Base-by-base conservation (phyloP, 345 rosid genomes). In the Camelina sativa region DNA sequence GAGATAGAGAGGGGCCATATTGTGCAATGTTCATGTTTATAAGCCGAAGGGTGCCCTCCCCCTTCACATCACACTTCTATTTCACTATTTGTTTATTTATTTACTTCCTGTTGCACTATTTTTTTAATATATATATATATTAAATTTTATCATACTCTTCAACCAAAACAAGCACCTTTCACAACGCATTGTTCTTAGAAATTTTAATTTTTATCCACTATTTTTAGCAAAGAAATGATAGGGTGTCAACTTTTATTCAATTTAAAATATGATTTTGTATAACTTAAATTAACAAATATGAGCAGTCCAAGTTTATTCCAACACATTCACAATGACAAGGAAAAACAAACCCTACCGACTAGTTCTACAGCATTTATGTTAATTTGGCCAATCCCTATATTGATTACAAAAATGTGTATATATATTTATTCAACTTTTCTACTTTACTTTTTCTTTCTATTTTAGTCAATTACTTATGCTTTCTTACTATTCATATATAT, bases 1-100 rank as follows among this genome's bases (percentile, higher is more conserved):
- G 62, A 37, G 60, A 30, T 47, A 47, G 74, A 15, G 50, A 59
- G 76, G 76, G 80, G 67, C 72, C 80, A 76, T 55, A 6, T 70
- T 28, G 51, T 37, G 41, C 41, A 8, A 38, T 63, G 51, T 63
- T 65, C 71, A 54, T 34, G 51, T 34, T 62, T 62, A 1, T 13
- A 35, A 34, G 25, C 52, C 75, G 53, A 38, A 62, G 65, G 47
- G 71, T 77, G 68, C 68, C 76, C 62, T 77, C 63, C 72, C 72
- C 62, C 60, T 58, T 71, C 72, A 58, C 72, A 57, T 77, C 80
- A 44, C 48, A 13, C 48, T 50, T 62, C 58, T 77, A 35, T 23
- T 34, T 69, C 65, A 53, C 64, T 62, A 38, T 48, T 28, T 61
- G 11, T 37, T 47, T 63, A 17, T 60, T 37, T 71, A 12, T 22